Evolutionary conservation across 441 rosid genomes (phyloP).

Genomic region (Monsonia emarginata): DNA sequence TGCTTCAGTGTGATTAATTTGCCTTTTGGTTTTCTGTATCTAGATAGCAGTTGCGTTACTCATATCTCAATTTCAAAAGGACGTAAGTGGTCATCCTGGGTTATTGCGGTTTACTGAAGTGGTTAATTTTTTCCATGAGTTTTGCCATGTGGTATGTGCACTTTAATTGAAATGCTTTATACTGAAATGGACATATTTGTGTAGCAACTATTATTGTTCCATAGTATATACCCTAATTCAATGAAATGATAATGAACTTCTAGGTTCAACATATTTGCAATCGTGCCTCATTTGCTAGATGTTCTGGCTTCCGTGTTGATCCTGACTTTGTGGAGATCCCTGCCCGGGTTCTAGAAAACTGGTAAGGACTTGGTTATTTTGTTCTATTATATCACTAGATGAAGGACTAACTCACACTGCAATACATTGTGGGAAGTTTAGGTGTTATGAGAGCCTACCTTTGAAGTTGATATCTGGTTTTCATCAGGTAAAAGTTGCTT

Average conservation of each 20-base stretch:
- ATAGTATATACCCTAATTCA: slow-evolving; percentile 10
- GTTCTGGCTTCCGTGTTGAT: slow-evolving; percentile 76
- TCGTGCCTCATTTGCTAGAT: slow-evolving; percentile 74
- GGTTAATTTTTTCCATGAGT: slow-evolving; percentile 84
- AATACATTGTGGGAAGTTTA: slow-evolving; percentile 27
- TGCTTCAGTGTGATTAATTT: slow-evolving; percentile 14
- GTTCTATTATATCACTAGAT: slow-evolving; percentile 11
- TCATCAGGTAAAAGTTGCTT: slow-evolving; percentile 54
- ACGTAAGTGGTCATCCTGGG: slow-evolving; percentile 27
- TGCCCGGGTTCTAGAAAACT: slow-evolving; percentile 67
- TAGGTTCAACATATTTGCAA: slow-evolving; percentile 91
- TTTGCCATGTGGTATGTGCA: slow-evolving; percentile 82
- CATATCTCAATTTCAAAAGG: slow-evolving; percentile 64
- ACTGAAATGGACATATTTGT: slow-evolving; percentile 7
- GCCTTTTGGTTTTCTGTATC: slow-evolving; percentile 18
- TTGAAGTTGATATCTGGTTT: slow-evolving; percentile 89
- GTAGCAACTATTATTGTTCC: neutral
- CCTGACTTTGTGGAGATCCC: slow-evolving; percentile 93
- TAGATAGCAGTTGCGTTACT: slow-evolving; percentile 71
- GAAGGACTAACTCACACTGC: slow-evolving; percentile 7
- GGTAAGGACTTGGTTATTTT: slow-evolving; percentile 31
- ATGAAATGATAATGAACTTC: slow-evolving; percentile 17
- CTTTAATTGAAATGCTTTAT: slow-evolving; percentile 13
- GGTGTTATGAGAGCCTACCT: slow-evolving; percentile 84
- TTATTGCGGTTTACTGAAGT: slow-evolving; percentile 83